Evolutionary conservation across 164 flowering plant species (phyloP).

Genomic region (Kalanchoe fedtschenkoi): DNA sequence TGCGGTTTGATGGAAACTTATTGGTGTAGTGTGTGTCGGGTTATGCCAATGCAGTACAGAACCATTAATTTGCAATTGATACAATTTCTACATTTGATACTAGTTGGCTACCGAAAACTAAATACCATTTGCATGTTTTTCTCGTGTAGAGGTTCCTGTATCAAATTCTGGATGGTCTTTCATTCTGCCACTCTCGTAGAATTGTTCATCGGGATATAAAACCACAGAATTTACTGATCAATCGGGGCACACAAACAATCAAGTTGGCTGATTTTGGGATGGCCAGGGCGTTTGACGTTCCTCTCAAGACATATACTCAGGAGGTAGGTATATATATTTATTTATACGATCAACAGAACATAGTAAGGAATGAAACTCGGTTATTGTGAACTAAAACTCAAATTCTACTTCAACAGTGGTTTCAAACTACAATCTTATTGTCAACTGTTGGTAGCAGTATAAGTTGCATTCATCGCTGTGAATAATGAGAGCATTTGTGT

Average conservation of each 20-base stretch:
- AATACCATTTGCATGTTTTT: conserved; percentile 20
- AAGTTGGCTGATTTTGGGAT: conserved; percentile 95
- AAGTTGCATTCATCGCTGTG: too few species aligned
- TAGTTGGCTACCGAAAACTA: neutral
- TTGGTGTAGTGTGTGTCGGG: neutral
- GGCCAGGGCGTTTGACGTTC: conserved; percentile 88
- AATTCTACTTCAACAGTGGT: neutral
- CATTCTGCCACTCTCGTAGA: conserved; percentile 85
- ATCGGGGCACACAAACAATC: conserved; percentile 59
- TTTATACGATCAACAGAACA: neutral
- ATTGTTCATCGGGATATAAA: conserved; percentile 87
- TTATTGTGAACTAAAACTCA: neutral
- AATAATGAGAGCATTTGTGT: too few species aligned
- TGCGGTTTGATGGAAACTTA: neutral
- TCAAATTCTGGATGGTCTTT: conserved; percentile 82
- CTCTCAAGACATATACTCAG: conserved; percentile 76
- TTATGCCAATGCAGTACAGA: neutral
- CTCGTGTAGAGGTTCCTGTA: conserved; percentile 18
- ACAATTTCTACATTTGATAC: neutral
- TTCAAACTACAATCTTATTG: too few species aligned
- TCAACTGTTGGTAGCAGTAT: too few species aligned
- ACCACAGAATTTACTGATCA: conserved; percentile 85
- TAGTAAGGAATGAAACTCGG: neutral
- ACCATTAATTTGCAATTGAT: too few species aligned
- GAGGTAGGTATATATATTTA: conserved; percentile 36